Conservation (phyloP, 805 yeast species). For the Sugiyamaella marilandica region DNA sequence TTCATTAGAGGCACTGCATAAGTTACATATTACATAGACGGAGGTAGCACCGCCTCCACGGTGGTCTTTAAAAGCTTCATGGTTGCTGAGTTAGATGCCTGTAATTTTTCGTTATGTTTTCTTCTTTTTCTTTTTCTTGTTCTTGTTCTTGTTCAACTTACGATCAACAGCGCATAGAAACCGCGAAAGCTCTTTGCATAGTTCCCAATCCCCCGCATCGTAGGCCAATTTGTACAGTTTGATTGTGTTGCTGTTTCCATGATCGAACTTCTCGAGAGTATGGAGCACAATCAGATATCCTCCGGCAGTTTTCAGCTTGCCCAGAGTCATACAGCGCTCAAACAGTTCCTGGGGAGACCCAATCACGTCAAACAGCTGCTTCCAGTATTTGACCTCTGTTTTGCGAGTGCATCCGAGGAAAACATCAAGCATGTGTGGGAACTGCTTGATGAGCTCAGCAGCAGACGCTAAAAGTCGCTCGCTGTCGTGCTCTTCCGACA, state of each 20-base stretch:
- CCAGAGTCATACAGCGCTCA: constrained; percentile 31
- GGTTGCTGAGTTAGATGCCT: constrained; percentile 1
- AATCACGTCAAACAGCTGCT: constrained; percentile 33
- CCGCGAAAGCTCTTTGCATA: constrained; percentile 37
- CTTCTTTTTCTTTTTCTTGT: neutral
- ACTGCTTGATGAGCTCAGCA: constrained; percentile 29
- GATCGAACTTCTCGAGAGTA: constrained; percentile 26
- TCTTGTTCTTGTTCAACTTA: neutral
- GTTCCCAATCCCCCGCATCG: constrained; percentile 30
- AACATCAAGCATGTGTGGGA: constrained; percentile 36
- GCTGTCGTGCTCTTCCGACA: constrained; percentile 20
- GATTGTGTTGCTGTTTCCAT: constrained; percentile 27
- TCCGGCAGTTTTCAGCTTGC: constrained; percentile 37
- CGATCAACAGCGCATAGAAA: constrained; percentile 37
- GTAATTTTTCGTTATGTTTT: neutral
- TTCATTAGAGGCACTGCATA: constrained; percentile 39
- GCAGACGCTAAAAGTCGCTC: constrained; percentile 21
- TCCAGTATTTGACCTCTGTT: constrained; percentile 54
- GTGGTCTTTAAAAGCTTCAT: constrained; percentile 5
- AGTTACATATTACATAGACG: neutral
- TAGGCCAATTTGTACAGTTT: constrained; percentile 33
- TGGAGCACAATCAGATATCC: constrained; percentile 39
- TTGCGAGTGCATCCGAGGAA: constrained; percentile 50
- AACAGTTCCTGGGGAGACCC: constrained; percentile 36
- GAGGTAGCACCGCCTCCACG: constrained; percentile 5